Evolutionary conservation across 176 grass and related monocot species (phyloP), one percentile per base, ranked within the genome.

Genomic region (Juncus effusus): DNA sequence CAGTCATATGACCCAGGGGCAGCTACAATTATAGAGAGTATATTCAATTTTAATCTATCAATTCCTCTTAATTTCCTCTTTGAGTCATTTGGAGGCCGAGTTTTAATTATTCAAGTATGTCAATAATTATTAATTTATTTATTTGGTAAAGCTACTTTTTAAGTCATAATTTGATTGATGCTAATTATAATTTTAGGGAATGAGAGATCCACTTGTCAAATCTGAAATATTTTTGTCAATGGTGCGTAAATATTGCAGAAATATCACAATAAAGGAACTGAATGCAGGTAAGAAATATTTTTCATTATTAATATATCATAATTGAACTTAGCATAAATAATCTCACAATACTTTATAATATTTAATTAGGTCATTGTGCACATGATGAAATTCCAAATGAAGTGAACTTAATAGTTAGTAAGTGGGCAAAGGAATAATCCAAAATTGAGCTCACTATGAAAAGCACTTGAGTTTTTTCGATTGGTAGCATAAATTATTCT

Each of bases 1-100:
- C 67, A 97, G 93, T 97, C 88, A n/a, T 89, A 92, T 89, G 88
- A 97, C 83, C 93, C 93, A 82, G 93, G 93, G 39, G 88, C 85
- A 64, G 47, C 44, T 64, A 75, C 69, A 35, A 78, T 91, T 75
- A 76, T 97, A 50, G 85, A 92, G 77, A 86, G 80, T 56, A 64
- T 97, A 79, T 83, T 92, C 51, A 86, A 75, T 52, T 86, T 97
- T 42, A 78, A 89, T 56, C 77, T 97, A 78, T 89, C 93, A 1
- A 86, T 97, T 84, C 93, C 88, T 65, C 88, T 97, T 38, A 92
- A 97, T 72, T 89, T 89, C 64, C 69, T 97, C 10, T 78, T 97
- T 59, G 82, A 86, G 77, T 92, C 82, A 61, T 97, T 86, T 76
- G 88, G 88, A 69, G 88, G 93, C 79, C 76, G 79, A 14, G 63